Conservation (phyloP, 2,329 filamentous ascomycete genomes). For the Ustilaginoidea virens region DNA sequence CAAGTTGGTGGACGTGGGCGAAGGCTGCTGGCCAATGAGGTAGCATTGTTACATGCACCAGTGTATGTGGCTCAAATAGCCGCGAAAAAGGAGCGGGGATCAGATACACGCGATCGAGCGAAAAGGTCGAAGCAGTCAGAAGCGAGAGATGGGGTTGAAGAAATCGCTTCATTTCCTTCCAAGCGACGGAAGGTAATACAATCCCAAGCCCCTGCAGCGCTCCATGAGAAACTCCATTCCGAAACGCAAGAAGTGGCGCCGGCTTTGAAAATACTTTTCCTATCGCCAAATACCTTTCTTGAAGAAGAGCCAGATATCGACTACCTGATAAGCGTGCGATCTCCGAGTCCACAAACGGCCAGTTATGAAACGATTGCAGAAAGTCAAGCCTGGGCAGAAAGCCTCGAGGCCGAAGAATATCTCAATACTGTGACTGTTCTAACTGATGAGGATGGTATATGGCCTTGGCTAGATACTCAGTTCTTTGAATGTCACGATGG, state of each 20-base stretch:
- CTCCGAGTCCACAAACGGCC: too few relatives aligned
- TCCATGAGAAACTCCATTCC: not conserved
- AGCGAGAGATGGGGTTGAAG: conserved; percentile 1
- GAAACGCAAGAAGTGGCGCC: not conserved
- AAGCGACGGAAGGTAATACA: not conserved
- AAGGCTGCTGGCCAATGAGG: conserved; percentile 21
- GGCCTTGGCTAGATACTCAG: conserved; percentile 15
- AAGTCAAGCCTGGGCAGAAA: too few relatives aligned
- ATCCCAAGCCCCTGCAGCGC: not conserved
- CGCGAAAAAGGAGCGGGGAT: conserved; percentile 15
- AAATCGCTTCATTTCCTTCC: not conserved
- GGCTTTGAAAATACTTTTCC: conserved; percentile 2
- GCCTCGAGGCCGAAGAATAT: too few relatives aligned
- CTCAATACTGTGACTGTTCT: conserved; percentile 7
- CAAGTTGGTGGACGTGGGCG: conserved; percentile 17
- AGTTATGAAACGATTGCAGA: too few relatives aligned
- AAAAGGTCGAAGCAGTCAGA: conserved; percentile 6
- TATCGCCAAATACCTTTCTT: conserved; percentile 5
- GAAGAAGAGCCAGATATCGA: conserved; percentile 2
- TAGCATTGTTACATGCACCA: conserved; percentile 34
- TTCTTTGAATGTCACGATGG: conserved; percentile 20
- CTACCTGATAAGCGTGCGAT: not conserved
- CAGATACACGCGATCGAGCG: conserved; percentile 7
- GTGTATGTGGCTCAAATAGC: conserved; percentile 28
- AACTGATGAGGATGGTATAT: conserved; percentile 12